These are phyloP conservation scores for Pseudogymnoascus sp. DNA, from an alignment of 2,329 filamentous ascomycete species.

Conservation along the genomic window DNA sequence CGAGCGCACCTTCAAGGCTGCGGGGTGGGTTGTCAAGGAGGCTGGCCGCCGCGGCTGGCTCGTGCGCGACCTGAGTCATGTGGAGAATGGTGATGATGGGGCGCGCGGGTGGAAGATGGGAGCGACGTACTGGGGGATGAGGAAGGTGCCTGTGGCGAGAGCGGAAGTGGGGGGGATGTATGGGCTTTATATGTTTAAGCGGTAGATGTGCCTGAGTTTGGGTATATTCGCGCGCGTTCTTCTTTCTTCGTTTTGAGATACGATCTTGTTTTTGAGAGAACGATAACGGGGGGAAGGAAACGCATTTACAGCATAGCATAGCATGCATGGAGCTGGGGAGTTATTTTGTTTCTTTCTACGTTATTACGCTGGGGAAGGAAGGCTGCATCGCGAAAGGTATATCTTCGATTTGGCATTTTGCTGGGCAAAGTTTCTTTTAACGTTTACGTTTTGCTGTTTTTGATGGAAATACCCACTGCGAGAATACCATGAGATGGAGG, in stretches of 20 bases:
- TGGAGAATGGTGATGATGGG: slow-evolving; percentile 43
- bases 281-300: neutral
- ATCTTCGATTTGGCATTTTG: neutral
- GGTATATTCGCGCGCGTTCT: too few relatives aligned
- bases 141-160: slow-evolving; percentile 52
- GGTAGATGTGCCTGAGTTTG: slow-evolving; percentile 7
- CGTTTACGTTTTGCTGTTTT: neutral
- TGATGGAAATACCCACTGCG: neutral
- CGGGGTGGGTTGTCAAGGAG: slow-evolving; percentile 66
- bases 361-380: neutral
- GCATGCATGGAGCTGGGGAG: neutral
- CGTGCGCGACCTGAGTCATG: slow-evolving; percentile 39
- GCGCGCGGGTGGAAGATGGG: slow-evolving; percentile 73
- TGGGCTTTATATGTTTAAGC: slow-evolving; percentile 52
- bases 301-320: neutral
- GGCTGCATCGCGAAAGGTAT: neutral
- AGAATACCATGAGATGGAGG: neutral
- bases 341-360: neutral
- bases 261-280: neutral
- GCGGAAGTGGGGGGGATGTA: slow-evolving; percentile 52
- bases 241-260: neutral
- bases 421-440: neutral
- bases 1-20: slow-evolving; percentile 38
- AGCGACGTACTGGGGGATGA: slow-evolving; percentile 76
- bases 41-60: slow-evolving; percentile 61